phyloP scores from a whole-genome alignment of 169 alveolate genomes.

The Plasmodium vivax region DNA sequence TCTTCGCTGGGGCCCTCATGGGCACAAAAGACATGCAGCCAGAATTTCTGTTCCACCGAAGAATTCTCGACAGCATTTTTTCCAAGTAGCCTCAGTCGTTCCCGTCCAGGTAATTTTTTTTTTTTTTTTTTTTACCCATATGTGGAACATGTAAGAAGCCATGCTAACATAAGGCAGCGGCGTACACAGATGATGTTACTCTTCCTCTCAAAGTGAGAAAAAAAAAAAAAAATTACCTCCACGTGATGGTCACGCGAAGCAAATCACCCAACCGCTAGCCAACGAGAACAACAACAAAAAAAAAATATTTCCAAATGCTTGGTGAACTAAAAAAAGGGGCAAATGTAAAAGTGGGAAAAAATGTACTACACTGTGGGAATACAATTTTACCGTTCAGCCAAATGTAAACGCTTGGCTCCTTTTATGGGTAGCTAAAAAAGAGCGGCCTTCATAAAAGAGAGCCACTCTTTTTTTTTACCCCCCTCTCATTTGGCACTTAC shows the following conservation, averaged over 20 bases:
- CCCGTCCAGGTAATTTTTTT: neutral
- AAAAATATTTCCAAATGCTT: neutral
- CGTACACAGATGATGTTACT: neutral
- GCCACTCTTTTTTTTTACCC: neutral
- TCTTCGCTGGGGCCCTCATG: conserved; percentile 71
- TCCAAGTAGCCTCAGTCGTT: neutral
- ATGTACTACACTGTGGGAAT: neutral
- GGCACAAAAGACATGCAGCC: conserved; percentile 56
- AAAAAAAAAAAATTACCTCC: neutral
- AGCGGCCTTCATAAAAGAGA: neutral
- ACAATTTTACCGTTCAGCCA: neutral
- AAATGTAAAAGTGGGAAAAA: neutral
- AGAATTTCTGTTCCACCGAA: conserved; percentile 34
- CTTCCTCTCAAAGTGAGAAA: neutral
- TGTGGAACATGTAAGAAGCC: neutral
- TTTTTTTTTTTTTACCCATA: neutral
- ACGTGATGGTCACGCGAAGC: neutral
- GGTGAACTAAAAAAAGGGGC: neutral
- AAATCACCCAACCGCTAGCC: neutral
- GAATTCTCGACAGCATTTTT: conserved; percentile 55
- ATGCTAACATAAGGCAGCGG: neutral
- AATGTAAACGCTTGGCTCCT: neutral
- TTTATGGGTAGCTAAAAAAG: neutral
- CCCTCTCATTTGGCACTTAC: neutral
- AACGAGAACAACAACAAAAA: neutral